Evolutionary conservation across 2,329 filamentous ascomycete genomes (phyloP).

Genomic region (Arachnomyces sp.): DNA sequence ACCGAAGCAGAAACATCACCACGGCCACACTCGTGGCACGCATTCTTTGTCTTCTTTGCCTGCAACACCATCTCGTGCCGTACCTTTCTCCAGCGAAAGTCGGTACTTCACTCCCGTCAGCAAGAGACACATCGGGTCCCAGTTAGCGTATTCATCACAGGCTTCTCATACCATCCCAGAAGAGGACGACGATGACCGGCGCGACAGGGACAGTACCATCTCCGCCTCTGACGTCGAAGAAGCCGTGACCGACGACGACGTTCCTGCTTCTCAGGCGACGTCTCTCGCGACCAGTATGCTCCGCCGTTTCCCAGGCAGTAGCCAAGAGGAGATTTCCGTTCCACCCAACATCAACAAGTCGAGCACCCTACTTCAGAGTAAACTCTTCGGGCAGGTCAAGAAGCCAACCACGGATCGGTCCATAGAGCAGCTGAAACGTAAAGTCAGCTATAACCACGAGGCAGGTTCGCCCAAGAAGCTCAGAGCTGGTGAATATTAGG

Average conservation of each 20-base stretch:
- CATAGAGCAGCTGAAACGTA: constrained; percentile 28
- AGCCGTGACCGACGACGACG: constrained; percentile 53
- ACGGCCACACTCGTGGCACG: constrained; percentile 62
- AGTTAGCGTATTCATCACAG: constrained; percentile 22
- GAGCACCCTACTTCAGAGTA: constrained; percentile 49
- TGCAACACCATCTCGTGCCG: constrained; percentile 56
- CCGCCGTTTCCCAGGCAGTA: constrained; percentile 45
- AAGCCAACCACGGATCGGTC: constrained; percentile 42
- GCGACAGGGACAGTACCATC: constrained; percentile 78
- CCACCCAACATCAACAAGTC: constrained; percentile 33
- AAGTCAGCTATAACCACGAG: constrained; percentile 31
- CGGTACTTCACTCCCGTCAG: constrained; percentile 52
- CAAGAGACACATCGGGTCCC: constrained; percentile 53
- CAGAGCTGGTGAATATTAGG: constrained; percentile 35
- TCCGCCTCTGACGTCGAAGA: constrained; percentile 54
- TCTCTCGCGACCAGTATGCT: constrained; percentile 69
- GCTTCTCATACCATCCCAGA: constrained; percentile 17
- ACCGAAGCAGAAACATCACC: constrained; percentile 28
- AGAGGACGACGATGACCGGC: constrained; percentile 41
- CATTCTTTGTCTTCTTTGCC: constrained; percentile 82
- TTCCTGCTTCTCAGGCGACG: constrained; percentile 68
- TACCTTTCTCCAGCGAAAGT: constrained; percentile 37
- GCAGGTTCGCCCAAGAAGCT: constrained; percentile 40
- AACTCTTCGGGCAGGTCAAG: constrained; percentile 54
- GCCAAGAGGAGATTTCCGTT: constrained; percentile 27